phyloP scores from a whole-genome alignment of 129 eudicot species.

The Tagetes patula region DNA sequence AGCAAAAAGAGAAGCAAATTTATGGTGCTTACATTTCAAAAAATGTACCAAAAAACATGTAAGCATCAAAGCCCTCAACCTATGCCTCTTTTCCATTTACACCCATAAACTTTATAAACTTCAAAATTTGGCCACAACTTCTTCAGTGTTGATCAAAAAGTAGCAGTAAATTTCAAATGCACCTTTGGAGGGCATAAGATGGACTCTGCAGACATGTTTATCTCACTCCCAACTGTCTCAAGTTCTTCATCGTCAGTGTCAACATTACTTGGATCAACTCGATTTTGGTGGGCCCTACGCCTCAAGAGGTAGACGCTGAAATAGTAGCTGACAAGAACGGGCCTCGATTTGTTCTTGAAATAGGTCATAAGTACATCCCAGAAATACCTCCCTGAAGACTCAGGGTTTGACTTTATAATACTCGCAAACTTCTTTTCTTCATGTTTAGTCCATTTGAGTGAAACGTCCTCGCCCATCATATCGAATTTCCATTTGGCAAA shows the following conservation, averaged over 20 bases:
- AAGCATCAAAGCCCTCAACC: conserved; percentile 30
- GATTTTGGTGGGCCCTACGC: conserved; percentile 69
- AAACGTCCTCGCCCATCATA: conserved; percentile 68
- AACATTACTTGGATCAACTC: conserved; percentile 46
- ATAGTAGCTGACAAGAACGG: conserved; percentile 69
- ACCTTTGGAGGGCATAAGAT: conserved; percentile 49
- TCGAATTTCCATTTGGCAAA: conserved; percentile 60
- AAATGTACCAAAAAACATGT: conserved; percentile 24
- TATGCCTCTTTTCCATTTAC: conserved; percentile 35
- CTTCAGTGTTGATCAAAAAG: background rate
- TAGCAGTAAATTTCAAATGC: conserved; percentile 31
- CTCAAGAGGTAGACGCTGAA: conserved; percentile 68
- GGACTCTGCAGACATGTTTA: conserved; percentile 37
- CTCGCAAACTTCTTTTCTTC: conserved; percentile 54
- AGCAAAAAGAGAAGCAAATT: conserved; percentile 19
- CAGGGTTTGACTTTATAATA: conserved; percentile 50
- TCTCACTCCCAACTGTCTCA: conserved; percentile 36
- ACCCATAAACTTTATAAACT: conserved; percentile 15
- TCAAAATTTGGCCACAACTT: conserved; percentile 17
- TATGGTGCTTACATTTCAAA: conserved; percentile 28
- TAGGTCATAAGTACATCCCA: conserved; percentile 53
- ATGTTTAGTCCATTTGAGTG: conserved; percentile 50
- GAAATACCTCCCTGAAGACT: conserved; percentile 45
- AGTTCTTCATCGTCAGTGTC: conserved; percentile 83
- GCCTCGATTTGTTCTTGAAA: conserved; percentile 44